Evolutionary conservation across 2,329 filamentous ascomycete genomes (phyloP).

Genomic region (Aspergillus sp.): DNA sequence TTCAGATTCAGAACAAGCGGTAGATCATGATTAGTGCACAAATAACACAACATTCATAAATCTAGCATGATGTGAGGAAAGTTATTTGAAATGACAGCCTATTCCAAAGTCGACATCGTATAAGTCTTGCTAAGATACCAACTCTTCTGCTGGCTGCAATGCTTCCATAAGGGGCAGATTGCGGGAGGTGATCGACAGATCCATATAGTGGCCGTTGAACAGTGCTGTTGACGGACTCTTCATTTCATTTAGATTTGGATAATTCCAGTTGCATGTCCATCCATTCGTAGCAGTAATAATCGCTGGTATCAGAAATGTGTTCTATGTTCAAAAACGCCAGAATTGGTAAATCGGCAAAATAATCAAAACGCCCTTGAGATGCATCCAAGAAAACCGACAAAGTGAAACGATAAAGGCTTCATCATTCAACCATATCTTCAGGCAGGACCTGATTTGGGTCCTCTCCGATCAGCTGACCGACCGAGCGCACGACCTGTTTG

Average conservation of each 20-base stretch:
- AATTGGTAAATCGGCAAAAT: constrained; percentile 1
- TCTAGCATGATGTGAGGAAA: no score
- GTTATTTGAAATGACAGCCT: no score
- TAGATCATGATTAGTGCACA: no score
- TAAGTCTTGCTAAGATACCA: background rate
- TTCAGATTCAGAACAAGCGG: no score
- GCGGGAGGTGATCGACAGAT: background rate
- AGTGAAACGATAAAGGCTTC: constrained; percentile 3
- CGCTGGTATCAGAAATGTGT: constrained; percentile 13
- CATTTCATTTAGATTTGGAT: no score
- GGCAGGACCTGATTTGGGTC: constrained; percentile 47
- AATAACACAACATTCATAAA: no score
- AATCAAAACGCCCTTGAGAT: constrained; percentile 3
- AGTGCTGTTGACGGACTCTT: background rate
- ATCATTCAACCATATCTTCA: constrained; percentile 23
- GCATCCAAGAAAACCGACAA: constrained; percentile 1
- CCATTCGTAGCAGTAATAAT: constrained; percentile 1
- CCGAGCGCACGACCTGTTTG: constrained; percentile 66
- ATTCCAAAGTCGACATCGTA: background rate
- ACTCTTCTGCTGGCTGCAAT: background rate
- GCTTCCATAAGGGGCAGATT: background rate
- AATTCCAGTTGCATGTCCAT: no score
- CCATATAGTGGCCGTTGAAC: background rate
- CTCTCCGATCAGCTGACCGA: constrained; percentile 61
- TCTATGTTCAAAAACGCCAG: constrained; percentile 17